These are phyloP conservation scores for Posidonia australis DNA, from an alignment of 106 monocot species.

Conservation along the genomic window DNA sequence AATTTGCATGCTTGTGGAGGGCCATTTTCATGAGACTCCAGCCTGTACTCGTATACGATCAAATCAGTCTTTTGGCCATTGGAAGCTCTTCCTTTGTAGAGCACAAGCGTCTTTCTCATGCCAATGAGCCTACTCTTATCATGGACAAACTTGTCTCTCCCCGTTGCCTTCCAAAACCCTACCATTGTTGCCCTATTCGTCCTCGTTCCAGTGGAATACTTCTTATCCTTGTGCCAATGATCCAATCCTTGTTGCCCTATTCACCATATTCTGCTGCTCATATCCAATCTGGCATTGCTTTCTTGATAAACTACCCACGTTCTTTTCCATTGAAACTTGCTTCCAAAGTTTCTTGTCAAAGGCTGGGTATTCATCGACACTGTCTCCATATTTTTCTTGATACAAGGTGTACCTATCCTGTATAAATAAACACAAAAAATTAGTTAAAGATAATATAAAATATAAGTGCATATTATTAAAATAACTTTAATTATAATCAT, in stretches of 20 bases:
- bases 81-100: slow-evolving; percentile 87
- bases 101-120: slow-evolving; percentile 91
- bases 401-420: too few species aligned
- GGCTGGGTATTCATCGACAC: too few species aligned
- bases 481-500: too few species aligned
- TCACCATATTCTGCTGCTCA: slow-evolving; percentile 56
- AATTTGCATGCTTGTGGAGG: slow-evolving; percentile 44
- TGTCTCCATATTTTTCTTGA: too few species aligned
- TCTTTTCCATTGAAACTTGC: too few species aligned
- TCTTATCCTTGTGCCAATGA: slow-evolving; percentile 98
- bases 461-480: too few species aligned
- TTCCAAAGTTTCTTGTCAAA: too few species aligned
- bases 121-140: slow-evolving; percentile 61
- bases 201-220: slow-evolving; percentile 90
- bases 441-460: too few species aligned
- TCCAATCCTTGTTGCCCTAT: too few species aligned
- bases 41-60: slow-evolving; percentile 92
- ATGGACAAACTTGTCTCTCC: slow-evolving; percentile 55
- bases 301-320: too few species aligned
- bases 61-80: slow-evolving; percentile 85
- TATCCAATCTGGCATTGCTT: slow-evolving; percentile 65
- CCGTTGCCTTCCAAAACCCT: slow-evolving; percentile 94
- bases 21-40: slow-evolving; percentile 56
- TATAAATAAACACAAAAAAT: too few species aligned
- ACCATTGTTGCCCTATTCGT: slow-evolving; percentile 69